Percentiles rank a stretch among this genome's conserved stretches.
phyloP scores from a whole-genome alignment of 2,329 filamentous ascomycete species.

The Aspergillus hortae region DNA sequence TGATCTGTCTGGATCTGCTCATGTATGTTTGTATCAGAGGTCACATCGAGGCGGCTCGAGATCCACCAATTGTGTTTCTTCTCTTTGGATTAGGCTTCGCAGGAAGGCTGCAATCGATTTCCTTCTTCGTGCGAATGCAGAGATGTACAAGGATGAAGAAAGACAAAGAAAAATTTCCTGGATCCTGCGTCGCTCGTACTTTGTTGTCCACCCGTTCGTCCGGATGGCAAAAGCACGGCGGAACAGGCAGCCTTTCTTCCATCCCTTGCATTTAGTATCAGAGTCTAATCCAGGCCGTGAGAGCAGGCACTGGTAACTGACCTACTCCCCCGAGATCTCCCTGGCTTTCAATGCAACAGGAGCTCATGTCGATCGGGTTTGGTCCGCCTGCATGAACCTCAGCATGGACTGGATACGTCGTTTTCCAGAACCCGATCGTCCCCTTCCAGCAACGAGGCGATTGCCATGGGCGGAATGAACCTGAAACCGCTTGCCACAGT shows the following conservation, averaged over 20 bases:
- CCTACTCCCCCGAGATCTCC: slow-evolving; percentile 7
- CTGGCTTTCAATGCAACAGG: slow-evolving; percentile 6
- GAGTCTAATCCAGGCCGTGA: slow-evolving; percentile 8
- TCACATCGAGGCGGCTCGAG: neutral
- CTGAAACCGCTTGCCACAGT: neutral
- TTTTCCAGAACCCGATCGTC: slow-evolving; percentile 21
- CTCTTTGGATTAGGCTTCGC: neutral
- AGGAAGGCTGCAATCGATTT: neutral
- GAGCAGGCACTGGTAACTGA: neutral
- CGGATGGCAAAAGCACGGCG: neutral
- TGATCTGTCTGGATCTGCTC: neutral
- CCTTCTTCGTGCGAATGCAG: neutral
- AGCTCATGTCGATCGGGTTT: slow-evolving; percentile 14
- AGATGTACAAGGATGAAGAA: neutral
- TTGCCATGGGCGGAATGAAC: slow-evolving; percentile 1
- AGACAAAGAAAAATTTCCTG: neutral
- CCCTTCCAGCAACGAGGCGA: slow-evolving; percentile 16
- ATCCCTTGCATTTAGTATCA: slow-evolving; percentile 19
- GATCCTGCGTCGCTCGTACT: neutral
- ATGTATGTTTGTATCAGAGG: neutral
- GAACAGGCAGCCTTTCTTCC: neutral
- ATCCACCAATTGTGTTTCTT: neutral
- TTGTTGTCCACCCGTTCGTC: neutral
- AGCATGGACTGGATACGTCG: slow-evolving; percentile 12
- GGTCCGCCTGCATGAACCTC: slow-evolving; percentile 1